Evolutionary conservation across 2,329 filamentous ascomycete species (phyloP).

Genomic region (Colletotrichum musae): DNA sequence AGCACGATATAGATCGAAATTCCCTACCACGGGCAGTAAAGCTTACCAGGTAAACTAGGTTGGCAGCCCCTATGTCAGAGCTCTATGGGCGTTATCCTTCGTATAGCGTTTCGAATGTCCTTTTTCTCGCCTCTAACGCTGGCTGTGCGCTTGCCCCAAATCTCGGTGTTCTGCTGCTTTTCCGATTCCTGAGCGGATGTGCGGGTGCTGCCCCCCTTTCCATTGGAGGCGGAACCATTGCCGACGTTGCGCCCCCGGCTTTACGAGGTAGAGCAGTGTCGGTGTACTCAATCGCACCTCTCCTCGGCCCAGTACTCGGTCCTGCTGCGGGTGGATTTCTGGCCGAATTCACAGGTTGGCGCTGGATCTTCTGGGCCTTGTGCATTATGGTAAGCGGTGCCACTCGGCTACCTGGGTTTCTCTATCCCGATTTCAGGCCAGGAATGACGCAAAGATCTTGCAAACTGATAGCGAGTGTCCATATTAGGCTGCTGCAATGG

Average conservation of each 20-base stretch:
- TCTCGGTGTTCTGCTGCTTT: conserved; percentile 49
- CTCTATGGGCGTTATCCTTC: conserved; percentile 50
- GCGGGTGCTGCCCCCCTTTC: conserved; percentile 47
- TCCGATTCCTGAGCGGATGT: conserved; percentile 49
- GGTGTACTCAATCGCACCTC: conserved; percentile 50
- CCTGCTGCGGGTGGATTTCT: conserved; percentile 52
- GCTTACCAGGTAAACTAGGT: conserved; percentile 10
- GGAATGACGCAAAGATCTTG: neutral
- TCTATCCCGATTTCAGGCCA: neutral
- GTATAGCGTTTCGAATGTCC: conserved; percentile 48
- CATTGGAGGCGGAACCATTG: conserved; percentile 53
- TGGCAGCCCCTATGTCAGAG: conserved; percentile 54
- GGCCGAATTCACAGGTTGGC: conserved; percentile 47
- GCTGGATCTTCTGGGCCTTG: conserved; percentile 64
- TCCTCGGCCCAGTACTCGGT: conserved; percentile 50
- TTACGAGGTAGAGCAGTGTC: conserved; percentile 53
- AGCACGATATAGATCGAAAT: too few species aligned
- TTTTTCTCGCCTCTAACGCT: conserved; percentile 50
- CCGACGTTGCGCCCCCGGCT: conserved; percentile 51
- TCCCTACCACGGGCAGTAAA: too few species aligned
- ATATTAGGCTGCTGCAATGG: conserved; percentile 49
- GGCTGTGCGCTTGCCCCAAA: conserved; percentile 47
- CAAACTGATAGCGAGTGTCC: conserved; percentile 46
- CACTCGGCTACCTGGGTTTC: neutral
- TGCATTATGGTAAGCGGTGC: conserved; percentile 49